A percentile compares a stretch with the other conserved stretches of the same genome.
phyloP scores from a whole-genome alignment of 345 rosid genomes.

The Carallia pectinifolia region DNA sequence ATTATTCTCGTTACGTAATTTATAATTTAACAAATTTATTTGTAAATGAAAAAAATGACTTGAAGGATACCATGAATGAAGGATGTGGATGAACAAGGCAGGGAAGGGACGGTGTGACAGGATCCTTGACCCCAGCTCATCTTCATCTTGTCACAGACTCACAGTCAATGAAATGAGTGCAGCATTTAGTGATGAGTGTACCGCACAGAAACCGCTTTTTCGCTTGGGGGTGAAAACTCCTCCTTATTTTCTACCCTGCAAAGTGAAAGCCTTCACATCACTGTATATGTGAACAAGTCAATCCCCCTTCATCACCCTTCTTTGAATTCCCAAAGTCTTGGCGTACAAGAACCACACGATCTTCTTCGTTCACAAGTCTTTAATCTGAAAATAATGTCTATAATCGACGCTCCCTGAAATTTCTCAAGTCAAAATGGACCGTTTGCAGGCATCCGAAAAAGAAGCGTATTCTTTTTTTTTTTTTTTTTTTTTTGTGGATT shows the following conservation, averaged over 20 bases:
- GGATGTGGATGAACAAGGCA: neutral
- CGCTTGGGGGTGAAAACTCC: constrained; percentile 5
- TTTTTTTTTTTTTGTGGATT: no score
- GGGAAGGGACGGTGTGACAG: constrained; percentile 24
- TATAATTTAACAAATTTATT: no score
- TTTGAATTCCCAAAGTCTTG: neutral
- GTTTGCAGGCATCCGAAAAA: no score
- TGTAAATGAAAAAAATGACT: constrained; percentile 4
- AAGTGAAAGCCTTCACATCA: constrained; percentile 42
- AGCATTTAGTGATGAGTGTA: no score
- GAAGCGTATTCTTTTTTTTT: no score
- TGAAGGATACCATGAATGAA: constrained; percentile 28
- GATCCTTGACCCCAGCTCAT: constrained; percentile 1
- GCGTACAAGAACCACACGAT: neutral
- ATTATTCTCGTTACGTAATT: no score
- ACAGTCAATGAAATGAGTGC: constrained; percentile 12
- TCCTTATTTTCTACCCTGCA: constrained; percentile 6
- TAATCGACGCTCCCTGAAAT: neutral
- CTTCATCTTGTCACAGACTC: neutral
- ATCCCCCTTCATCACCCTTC: constrained; percentile 10
- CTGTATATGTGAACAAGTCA: constrained; percentile 1
- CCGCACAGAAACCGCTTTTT: no score
- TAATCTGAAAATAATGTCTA: constrained; percentile 18
- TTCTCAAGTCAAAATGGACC: no score
- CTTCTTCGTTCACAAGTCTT: neutral